phyloP scores from a whole-genome alignment of 257 asterid genomes.

The Lavandula angustifolia region DNA sequence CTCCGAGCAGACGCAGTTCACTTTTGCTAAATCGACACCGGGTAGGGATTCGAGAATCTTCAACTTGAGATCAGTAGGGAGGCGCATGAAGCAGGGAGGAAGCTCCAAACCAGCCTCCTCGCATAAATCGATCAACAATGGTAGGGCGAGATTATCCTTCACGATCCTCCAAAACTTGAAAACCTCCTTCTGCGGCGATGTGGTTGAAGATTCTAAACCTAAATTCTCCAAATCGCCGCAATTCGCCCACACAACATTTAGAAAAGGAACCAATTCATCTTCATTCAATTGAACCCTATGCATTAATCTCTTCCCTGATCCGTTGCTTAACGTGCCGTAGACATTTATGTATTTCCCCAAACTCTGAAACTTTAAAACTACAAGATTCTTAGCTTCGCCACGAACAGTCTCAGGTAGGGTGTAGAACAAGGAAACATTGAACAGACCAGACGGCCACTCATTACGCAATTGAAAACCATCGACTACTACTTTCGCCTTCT shows the following conservation, averaged over 20 bases:
- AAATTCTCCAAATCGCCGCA: conserved; percentile 54
- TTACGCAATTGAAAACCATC: conserved; percentile 40
- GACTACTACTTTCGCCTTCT: conserved; percentile 33
- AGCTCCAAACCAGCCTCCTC: conserved; percentile 64
- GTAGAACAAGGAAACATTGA: conserved; percentile 51
- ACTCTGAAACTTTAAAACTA: conserved; percentile 62
- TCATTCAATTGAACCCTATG: conserved; percentile 54
- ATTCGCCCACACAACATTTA: conserved; percentile 85
- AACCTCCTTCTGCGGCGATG: conserved; percentile 64
- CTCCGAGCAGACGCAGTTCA: conserved; percentile 61
- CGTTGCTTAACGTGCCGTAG: conserved; percentile 55
- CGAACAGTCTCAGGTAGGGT: conserved; percentile 53
- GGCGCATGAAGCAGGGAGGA: conserved; percentile 79
- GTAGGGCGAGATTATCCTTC: conserved; percentile 76
- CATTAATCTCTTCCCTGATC: conserved; percentile 30
- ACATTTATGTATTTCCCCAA: conserved; percentile 59
- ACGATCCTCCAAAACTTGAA: conserved; percentile 70
- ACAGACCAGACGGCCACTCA: conserved; percentile 46
- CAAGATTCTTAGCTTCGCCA: conserved; percentile 23
- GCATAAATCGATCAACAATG: conserved; percentile 78
- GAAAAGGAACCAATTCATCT: conserved; percentile 55
- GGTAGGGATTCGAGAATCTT: conserved; percentile 63
- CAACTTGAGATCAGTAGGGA: conserved; percentile 78
- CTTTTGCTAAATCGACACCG: conserved; percentile 69
- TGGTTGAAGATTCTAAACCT: conserved; percentile 24